Conservation (phyloP, 2,329 filamentous ascomycete species). For the Beauveria sp. region DNA sequence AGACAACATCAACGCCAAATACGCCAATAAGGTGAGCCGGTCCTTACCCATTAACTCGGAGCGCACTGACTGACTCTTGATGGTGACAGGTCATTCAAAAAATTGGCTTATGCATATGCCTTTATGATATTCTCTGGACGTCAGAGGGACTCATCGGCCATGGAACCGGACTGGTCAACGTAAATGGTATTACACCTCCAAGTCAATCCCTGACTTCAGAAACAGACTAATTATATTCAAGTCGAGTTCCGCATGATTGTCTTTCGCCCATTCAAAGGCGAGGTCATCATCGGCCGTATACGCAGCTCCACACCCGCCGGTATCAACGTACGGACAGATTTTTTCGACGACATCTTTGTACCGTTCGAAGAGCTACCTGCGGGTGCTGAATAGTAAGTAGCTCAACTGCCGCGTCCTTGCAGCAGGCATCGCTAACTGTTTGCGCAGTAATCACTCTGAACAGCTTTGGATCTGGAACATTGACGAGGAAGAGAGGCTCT, state of each 20-base stretch:
- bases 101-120: slow-evolving; percentile 84
- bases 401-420: background rate
- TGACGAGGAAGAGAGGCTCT: slow-evolving; percentile 61
- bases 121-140: slow-evolving; percentile 83
- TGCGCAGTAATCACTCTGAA: slow-evolving; percentile 60
- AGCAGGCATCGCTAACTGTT: slow-evolving; percentile 12
- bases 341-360: slow-evolving; percentile 89
- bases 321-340: slow-evolving; percentile 76
- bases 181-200: slow-evolving; percentile 59
- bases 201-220: background rate
- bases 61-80: slow-evolving; percentile 2
- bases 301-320: slow-evolving; percentile 63
- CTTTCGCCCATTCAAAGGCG: slow-evolving; percentile 91
- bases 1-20: slow-evolving; percentile 95
- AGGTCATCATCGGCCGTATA: slow-evolving; percentile 82
- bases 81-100: slow-evolving; percentile 69
- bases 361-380: slow-evolving; percentile 66
- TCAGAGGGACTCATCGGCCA: slow-evolving; percentile 93
- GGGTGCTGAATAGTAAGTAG: slow-evolving; percentile 63
- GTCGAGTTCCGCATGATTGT: slow-evolving; percentile 91
- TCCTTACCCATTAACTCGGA: too few species aligned
- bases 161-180: slow-evolving; percentile 84
- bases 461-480: slow-evolving; percentile 80
- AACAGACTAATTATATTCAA: background rate
- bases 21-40: slow-evolving; percentile 70